Evolutionary conservation across 2,329 filamentous ascomycete species (phyloP).

Genomic region (Fusarium floridanum): DNA sequence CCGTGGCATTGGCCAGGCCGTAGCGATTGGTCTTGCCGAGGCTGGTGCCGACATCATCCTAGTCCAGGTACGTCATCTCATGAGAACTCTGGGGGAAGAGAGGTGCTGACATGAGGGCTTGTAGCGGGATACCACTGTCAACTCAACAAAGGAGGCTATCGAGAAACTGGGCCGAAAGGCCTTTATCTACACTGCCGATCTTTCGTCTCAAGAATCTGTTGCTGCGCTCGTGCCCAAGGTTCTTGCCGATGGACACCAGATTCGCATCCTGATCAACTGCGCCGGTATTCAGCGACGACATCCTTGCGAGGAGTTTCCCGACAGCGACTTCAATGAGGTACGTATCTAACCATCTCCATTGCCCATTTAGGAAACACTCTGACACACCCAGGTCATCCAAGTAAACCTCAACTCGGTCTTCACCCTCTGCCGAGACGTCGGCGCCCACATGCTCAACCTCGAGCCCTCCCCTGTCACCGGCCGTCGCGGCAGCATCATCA

Average conservation of each 20-base stretch:
- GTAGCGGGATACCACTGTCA: constrained; percentile 58
- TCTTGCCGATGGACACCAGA: constrained; percentile 71
- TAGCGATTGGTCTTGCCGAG: constrained; percentile 69
- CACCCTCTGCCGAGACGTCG: constrained; percentile 80
- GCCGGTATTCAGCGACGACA: constrained; percentile 88
- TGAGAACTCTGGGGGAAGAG: not conserved
- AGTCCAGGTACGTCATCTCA: constrained; percentile 59
- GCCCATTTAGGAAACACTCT: not conserved
- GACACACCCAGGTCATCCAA: constrained; percentile 73
- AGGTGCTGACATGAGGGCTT: constrained; percentile 5
- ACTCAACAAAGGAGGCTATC: constrained; percentile 71
- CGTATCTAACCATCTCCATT: not conserved
- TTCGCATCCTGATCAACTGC: constrained; percentile 87
- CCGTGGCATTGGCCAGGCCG: constrained; percentile 69
- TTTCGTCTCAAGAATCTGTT: constrained; percentile 72
- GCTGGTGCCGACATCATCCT: constrained; percentile 70
- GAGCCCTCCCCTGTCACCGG: constrained; percentile 60
- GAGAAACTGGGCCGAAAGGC: constrained; percentile 75
- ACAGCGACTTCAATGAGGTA: constrained; percentile 80
- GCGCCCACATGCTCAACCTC: constrained; percentile 80
- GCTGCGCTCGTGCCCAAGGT: constrained; percentile 70
- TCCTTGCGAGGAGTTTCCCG: constrained; percentile 80
- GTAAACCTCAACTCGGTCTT: constrained; percentile 90
- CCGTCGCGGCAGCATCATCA: constrained; percentile 81
- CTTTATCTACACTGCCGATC: constrained; percentile 77